These are phyloP conservation scores for Termitomyces sp. DNA, from an alignment of 768 basidiomycete genomes.

Conservation along the genomic window DNA sequence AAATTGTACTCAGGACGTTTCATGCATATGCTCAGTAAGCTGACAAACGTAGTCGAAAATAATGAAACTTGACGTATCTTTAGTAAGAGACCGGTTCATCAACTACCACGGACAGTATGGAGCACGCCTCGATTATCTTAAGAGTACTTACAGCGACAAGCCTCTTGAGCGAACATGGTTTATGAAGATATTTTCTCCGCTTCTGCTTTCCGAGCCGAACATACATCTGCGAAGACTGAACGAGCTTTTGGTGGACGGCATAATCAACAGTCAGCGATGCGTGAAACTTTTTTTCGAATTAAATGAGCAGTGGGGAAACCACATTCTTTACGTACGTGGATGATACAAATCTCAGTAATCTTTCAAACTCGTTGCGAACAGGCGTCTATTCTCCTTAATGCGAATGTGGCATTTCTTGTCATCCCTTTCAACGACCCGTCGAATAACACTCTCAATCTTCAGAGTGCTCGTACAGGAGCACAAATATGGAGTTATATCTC, in stretches of 20 bases:
- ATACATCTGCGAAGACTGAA: conserved; percentile 34
- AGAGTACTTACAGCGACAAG: conserved; percentile 20
- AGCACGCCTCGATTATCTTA: conserved; percentile 31
- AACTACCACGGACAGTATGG: conserved; percentile 39
- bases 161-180: conserved; percentile 19
- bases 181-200: conserved; percentile 29
- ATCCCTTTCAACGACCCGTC: conserved; percentile 35
- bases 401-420: conserved; percentile 39
- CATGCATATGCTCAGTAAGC: conserved; percentile 8
- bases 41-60: not conserved
- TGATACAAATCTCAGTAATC: not conserved
- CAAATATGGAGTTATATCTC: conserved; percentile 41
- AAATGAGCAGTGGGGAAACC: conserved; percentile 33
- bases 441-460: conserved; percentile 17
- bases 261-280: too few relatives aligned
- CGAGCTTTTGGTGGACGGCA: conserved; percentile 47
- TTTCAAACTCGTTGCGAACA: conserved; percentile 28
- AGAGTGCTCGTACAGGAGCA: conserved; percentile 15
- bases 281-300: conserved; percentile 29
- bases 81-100: conserved; percentile 22
- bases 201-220: conserved; percentile 42
- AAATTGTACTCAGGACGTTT: conserved; percentile 16
- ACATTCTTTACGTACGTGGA: conserved; percentile 34
- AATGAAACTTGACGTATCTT: too few relatives aligned
- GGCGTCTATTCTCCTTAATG: conserved; percentile 43